Evolutionary conservation across 2,329 filamentous ascomycete species (phyloP).

Genomic region (Penicillium decumbens): DNA sequence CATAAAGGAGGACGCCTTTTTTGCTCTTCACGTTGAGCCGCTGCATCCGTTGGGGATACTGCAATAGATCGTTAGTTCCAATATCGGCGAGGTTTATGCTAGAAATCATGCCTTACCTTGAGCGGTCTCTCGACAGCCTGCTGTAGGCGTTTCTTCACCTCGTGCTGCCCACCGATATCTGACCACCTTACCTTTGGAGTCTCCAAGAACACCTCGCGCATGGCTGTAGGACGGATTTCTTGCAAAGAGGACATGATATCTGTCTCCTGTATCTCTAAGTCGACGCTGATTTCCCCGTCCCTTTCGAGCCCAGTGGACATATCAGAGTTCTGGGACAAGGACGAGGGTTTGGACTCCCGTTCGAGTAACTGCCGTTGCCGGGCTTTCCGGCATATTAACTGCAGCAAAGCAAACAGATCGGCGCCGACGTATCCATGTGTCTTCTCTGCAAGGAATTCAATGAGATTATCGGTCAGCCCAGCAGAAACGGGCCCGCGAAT

Average conservation of each 20-base stretch:
- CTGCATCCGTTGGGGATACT: conserved; percentile 50
- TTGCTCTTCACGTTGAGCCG: conserved; percentile 56
- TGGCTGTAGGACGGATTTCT: conserved; percentile 71
- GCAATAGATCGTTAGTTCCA: conserved; percentile 8
- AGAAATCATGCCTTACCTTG: conserved; percentile 38
- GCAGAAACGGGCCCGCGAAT: conserved; percentile 47
- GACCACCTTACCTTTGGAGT: conserved; percentile 80
- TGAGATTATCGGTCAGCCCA: conserved; percentile 49
- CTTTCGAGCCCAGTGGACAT: background rate
- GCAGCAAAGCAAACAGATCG: conserved; percentile 65
- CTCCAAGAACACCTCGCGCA: conserved; percentile 84
- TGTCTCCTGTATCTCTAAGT: conserved; percentile 31
- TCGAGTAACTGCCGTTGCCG: conserved; percentile 31
- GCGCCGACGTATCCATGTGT: conserved; percentile 84
- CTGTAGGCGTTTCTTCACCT: conserved; percentile 65
- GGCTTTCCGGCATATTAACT: conserved; percentile 46
- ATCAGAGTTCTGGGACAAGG: background rate
- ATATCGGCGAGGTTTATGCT: background rate
- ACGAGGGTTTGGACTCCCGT: background rate
- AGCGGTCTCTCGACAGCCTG: conserved; percentile 57
- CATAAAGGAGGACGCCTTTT: conserved; percentile 84
- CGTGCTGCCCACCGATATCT: conserved; percentile 80
- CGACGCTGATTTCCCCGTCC: conserved; percentile 16
- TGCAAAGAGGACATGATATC: conserved; percentile 54
- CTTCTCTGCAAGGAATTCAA: conserved; percentile 62